Evolutionary conservation across 1,139 yeast species (phyloP), one percentile per base, ranked within the genome.

Genomic region (Saccharomyces hybrid): DNA sequence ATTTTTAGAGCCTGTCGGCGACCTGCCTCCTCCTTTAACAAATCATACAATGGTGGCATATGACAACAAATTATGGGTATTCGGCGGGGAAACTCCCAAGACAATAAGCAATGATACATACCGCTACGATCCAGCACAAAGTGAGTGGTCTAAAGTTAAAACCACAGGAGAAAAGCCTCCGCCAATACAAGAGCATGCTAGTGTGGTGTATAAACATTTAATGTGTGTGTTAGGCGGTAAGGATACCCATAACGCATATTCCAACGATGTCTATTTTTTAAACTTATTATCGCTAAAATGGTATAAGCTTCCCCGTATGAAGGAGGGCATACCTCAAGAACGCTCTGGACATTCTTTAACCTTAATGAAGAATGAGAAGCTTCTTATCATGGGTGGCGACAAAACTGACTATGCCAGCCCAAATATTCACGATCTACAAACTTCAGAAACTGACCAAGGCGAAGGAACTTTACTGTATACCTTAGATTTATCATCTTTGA

Each of bases 331-430:
- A 25, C 97, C 97, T 1, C 84, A 88, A 42, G 81, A 93, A 19
- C 80, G 96, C 62, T 86, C 93, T 60, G 97, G 97, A n/a, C 97
- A 90, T 70, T 81, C 95, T 19, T 78, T 90, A 77, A 83, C 96
- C 1, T 82, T 83, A 55, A 76, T 85, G 53, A 56, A 60, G 26
- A 79, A 75, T 50, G 82, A 86, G 66, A 86, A 84, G 70, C 71
- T 91, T 53, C 67, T 89, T 26, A 81, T 90, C 23, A 83, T 91
- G 85, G 98, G 98, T 48, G 97, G 97, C 55, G 95, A 88, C 67
- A 78, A 82, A 59, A 79, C 81, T 59, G 86, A 82, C 63, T 80
- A 64, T 56, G 61, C 64, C 32, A 51, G 59, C 8, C 47, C 19
- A 28, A 46, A 16, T 11, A 19, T 7, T 5, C 34, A 19, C 14